phyloP scores from a whole-genome alignment of 495 filamentous ascomycete species.

The Letharia lupina region DNA sequence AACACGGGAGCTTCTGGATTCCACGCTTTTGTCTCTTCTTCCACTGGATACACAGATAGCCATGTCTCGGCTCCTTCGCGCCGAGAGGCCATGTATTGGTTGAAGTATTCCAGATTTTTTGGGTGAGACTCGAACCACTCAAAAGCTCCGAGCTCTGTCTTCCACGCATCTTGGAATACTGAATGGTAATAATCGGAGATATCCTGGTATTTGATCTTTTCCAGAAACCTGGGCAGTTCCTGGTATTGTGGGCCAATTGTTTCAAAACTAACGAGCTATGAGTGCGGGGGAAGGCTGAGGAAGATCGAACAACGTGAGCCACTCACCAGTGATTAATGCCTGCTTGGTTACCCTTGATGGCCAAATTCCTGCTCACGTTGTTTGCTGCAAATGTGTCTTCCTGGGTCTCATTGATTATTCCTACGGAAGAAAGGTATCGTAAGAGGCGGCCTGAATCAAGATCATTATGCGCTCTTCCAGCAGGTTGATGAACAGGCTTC shows the following conservation, averaged over 20 bases:
- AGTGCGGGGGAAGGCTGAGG: too few relatives aligned
- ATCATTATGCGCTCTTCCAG: not conserved
- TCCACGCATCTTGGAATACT: not conserved
- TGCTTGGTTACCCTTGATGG: slow-evolving; percentile 27
- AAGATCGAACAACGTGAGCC: too few relatives aligned
- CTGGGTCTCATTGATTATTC: slow-evolving; percentile 32
- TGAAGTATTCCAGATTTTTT: not conserved
- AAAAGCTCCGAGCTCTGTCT: slow-evolving; percentile 7
- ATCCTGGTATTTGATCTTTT: not conserved
- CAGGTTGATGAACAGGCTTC: too few relatives aligned
- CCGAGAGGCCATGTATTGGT: not conserved
- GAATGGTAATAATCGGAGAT: not conserved
- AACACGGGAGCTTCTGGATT: slow-evolving; percentile 34
- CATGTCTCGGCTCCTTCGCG: not conserved
- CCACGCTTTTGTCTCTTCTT: not conserved
- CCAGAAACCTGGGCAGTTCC: not conserved
- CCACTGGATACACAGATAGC: not conserved
- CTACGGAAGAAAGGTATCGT: slow-evolving; percentile 37
- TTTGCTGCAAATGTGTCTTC: slow-evolving; percentile 32
- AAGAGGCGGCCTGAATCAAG: slow-evolving; percentile 34
- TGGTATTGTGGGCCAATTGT: not conserved
- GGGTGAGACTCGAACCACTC: slow-evolving; percentile 25
- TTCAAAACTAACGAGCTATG: not conserved
- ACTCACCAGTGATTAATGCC: slow-evolving; percentile 31
- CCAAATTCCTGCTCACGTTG: slow-evolving; percentile 30